phyloP scores from a whole-genome alignment of 2,329 filamentous ascomycete genomes.

The Trichoderma sp. region DNA sequence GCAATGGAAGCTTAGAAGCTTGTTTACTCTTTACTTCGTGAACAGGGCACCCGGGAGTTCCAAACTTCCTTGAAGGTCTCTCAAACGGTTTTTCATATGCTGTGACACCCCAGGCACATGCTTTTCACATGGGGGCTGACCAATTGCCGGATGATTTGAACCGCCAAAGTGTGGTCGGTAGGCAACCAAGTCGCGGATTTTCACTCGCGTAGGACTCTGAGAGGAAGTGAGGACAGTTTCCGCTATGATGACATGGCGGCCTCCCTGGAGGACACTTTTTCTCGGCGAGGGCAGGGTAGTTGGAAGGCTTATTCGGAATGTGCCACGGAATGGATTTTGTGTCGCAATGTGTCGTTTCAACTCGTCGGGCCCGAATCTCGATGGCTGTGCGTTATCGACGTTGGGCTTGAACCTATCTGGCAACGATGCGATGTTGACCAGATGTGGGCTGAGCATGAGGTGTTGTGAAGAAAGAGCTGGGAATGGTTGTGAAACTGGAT shows the following conservation, averaged over 20 bases:
- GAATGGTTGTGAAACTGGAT: neutral
- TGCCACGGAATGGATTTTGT: neutral
- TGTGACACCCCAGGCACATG: slow-evolving; percentile 13
- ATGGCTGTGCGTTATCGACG: neutral
- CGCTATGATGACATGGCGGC: neutral
- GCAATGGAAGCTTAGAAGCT: neutral
- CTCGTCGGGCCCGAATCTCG: neutral
- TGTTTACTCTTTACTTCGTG: neutral
- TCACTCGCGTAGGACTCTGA: neutral
- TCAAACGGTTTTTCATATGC: slow-evolving; percentile 2
- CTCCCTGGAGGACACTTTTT: neutral
- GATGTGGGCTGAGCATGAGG: neutral
- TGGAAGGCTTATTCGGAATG: neutral
- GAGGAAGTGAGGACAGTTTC: neutral
- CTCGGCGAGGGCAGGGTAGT: neutral
- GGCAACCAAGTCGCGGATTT: neutral
- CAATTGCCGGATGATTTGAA: neutral
- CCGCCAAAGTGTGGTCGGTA: neutral
- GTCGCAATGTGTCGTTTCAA: neutral
- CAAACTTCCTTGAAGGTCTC: neutral
- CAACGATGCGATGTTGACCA: neutral
- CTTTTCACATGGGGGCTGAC: neutral
- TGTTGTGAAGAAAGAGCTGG: neutral
- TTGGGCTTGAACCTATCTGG: neutral
- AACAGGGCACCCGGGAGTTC: neutral